These are phyloP conservation scores for Fusarium newnesense DNA, from an alignment of 2,329 filamentous ascomycete genomes.

Conservation along the genomic window DNA sequence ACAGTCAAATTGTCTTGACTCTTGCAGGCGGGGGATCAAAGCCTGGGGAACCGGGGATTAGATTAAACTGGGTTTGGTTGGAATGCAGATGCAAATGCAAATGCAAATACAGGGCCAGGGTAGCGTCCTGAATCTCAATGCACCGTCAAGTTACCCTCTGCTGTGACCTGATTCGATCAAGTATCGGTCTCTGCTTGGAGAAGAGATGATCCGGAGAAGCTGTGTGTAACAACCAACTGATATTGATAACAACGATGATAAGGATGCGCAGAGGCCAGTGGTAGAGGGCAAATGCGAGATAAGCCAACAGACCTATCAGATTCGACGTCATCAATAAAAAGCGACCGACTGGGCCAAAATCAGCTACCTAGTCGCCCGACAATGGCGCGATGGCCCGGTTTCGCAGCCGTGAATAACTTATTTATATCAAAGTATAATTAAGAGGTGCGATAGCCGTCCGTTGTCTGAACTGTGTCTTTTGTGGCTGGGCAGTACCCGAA, in stretches of 20 bases:
- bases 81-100: conserved; percentile 10
- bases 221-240: conserved; percentile 8
- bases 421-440: conserved; percentile 10
- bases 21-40: conserved; percentile 30
- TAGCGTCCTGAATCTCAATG: conserved; percentile 15
- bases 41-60: conserved; percentile 41
- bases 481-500: conserved; percentile 2
- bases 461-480: background rate
- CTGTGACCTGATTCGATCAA: conserved; percentile 29
- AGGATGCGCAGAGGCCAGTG: background rate
- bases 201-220: conserved; percentile 23
- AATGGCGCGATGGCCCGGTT: conserved; percentile 28
- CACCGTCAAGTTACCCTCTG: conserved; percentile 7
- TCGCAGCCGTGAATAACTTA: conserved; percentile 13
- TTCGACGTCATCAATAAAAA: conserved; percentile 57
- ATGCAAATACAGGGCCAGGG: conserved; percentile 11
- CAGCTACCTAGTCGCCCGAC: conserved; percentile 25
- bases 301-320: conserved; percentile 64
- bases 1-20: conserved; percentile 25
- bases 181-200: conserved; percentile 8
- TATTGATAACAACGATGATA: conserved; percentile 4
- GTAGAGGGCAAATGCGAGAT: conserved; percentile 62
- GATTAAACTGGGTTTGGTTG: conserved; percentile 34
- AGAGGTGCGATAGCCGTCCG: background rate
- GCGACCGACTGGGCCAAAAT: conserved; percentile 21